Base-by-base conservation (phyloP, 129 eudicot species). In the Solidago caesia region DNA sequence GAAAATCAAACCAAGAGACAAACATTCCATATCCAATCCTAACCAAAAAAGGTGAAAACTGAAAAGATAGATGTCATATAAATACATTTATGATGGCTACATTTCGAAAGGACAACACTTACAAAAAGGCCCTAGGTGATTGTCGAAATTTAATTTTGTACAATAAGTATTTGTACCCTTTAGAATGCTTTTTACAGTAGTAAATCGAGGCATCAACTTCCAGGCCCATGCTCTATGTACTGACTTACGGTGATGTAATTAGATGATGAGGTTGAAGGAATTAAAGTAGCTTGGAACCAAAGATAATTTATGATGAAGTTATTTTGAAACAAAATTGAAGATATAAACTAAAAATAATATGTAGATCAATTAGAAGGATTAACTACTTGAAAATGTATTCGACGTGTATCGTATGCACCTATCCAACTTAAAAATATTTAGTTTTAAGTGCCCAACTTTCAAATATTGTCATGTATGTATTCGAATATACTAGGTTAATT, bases 211-310 rank as follows among this genome's bases (percentile, higher is more conserved):
- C 57, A 6, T 65, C 72, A 52, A 42, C 66, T 65, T 77, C 41
- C 43, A 60, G 71, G 58, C 45, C 71, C 82, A 77, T 51, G 64
- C 81, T 68, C 43, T 11, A 68, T n/a, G 48, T 68, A 57, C 56
- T 8, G 4, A 44, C 65, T 44, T 52, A 13, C 63, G 25, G 60
- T 53, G 8, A 15, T 51, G n/a, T 51, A 11, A 13, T 51, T 51
- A 51, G 25, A n/a, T 53, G 59, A 53, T 53, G 59, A 53, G 25
- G 25, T 7, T 52, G 57, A 51, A 51, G 57, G 16, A 51, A 51
- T 51, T 53, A 53, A 14, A 53, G 58, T 5, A 5, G 58, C 58
- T 53, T 53, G 15, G n/a, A 53, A 53, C 58, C 25, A 53, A 53
- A 16, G 15, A 4, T 5, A 51, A 10, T 13, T 2, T 51, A 12